Conservation (phyloP, 208 protist genomes). For the Leishmania amazonensis region DNA sequence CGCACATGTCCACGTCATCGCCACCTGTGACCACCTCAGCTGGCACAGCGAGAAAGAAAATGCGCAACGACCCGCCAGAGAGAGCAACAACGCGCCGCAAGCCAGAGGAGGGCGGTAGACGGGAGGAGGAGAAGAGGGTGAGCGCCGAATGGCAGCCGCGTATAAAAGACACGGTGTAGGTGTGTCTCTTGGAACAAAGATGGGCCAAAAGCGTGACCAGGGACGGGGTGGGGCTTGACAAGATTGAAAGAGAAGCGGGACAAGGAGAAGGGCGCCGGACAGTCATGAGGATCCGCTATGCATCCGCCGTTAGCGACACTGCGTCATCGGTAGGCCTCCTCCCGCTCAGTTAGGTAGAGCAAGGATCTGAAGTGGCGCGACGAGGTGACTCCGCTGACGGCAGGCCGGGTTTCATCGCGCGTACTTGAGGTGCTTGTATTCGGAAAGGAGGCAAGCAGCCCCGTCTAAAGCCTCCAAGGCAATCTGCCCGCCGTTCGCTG, state of each 20-base stretch:
- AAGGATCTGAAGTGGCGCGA: not conserved
- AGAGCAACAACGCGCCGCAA: not conserved
- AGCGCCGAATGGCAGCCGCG: not conserved
- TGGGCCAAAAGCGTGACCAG: not conserved
- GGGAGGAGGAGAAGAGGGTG: not conserved
- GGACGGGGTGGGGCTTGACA: not conserved
- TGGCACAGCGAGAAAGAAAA: not conserved
- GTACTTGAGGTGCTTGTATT: conserved; percentile 67
- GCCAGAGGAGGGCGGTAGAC: not conserved
- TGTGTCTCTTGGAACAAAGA: not conserved
- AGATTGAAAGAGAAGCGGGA: not conserved
- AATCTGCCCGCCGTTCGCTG: conserved; percentile 36
- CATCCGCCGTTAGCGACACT: not conserved
- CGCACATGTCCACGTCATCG: not conserved
- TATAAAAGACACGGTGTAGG: not conserved
- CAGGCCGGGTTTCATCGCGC: conserved; percentile 19
- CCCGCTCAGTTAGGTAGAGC: not conserved
- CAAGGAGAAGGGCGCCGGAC: not conserved
- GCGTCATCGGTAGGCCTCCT: not conserved
- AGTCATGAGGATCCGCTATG: not conserved
- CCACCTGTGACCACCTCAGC: not conserved
- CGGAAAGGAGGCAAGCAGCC: conserved; percentile 45
- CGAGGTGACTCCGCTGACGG: not conserved
- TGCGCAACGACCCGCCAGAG: not conserved
- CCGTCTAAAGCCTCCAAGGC: conserved; percentile 55